phyloP scores from a whole-genome alignment of 257 asterid genomes.

The Mitragyna speciosa region DNA sequence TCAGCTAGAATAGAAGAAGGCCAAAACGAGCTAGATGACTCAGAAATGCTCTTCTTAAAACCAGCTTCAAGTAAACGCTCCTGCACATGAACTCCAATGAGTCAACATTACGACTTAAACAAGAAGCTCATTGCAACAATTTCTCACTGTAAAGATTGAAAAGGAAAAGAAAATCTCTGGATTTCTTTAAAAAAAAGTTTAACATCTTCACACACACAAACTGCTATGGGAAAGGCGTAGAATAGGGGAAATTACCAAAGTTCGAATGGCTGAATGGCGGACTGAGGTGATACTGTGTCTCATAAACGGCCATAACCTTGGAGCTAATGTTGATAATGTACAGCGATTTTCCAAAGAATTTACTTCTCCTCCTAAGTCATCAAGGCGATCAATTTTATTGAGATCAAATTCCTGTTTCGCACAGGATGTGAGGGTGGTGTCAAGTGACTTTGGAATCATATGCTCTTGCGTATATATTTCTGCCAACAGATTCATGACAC shows the following conservation, averaged over 20 bases:
- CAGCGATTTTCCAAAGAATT: slow-evolving; percentile 72
- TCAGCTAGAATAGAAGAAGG: slow-evolving; percentile 95
- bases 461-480: slow-evolving; percentile 96
- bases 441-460: slow-evolving; percentile 77
- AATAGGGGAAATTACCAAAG: slow-evolving; percentile 60
- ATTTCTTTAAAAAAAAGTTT: background rate
- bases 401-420: slow-evolving; percentile 73
- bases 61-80: slow-evolving; percentile 99
- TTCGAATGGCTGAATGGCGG: slow-evolving; percentile 94
- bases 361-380: slow-evolving; percentile 63
- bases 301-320: slow-evolving; percentile 99
- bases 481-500: slow-evolving; percentile 98
- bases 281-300: slow-evolving; percentile 96
- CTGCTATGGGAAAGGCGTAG: background rate
- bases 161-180: background rate
- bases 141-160: background rate
- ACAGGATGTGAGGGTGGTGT: slow-evolving; percentile 32
- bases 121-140: slow-evolving; percentile 1
- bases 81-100: slow-evolving; percentile 43
- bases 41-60: slow-evolving; percentile 62
- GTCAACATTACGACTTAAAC: background rate
- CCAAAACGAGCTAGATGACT: slow-evolving; percentile 77
- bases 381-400: slow-evolving; percentile 57
- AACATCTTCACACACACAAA: background rate
- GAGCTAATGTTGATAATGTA: slow-evolving; percentile 83